Evolutionary conservation across 2,329 filamentous ascomycete species (phyloP).

Genomic region (Talaromyces sp.): DNA sequence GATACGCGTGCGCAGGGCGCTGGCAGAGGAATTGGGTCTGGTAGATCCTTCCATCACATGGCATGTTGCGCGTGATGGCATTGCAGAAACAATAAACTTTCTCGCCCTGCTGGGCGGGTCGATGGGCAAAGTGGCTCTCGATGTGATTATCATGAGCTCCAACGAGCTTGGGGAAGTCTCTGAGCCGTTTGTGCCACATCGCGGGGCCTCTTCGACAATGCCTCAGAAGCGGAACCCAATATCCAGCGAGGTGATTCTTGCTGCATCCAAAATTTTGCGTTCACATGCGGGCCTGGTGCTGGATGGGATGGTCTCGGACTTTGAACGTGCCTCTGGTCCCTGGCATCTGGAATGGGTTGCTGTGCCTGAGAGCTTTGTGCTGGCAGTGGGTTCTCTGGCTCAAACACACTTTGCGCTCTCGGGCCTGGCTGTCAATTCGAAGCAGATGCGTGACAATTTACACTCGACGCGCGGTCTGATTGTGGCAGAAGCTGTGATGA

Average conservation of each 20-base stretch:
- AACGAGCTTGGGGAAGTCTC: conserved; percentile 52
- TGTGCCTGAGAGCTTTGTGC: conserved; percentile 50
- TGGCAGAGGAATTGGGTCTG: conserved; percentile 46
- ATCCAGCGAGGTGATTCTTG: conserved; percentile 52
- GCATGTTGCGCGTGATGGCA: conserved; percentile 51
- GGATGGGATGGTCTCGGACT: conserved; percentile 54
- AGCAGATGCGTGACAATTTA: conserved; percentile 48
- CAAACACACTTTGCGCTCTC: conserved; percentile 51
- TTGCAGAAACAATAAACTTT: conserved; percentile 51
- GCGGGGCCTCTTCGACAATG: conserved; percentile 53
- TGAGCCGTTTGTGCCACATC: conserved; percentile 51
- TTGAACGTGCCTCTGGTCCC: conserved; percentile 53
- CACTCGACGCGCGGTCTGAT: conserved; percentile 49
- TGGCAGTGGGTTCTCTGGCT: conserved; percentile 47
- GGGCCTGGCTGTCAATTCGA: conserved; percentile 47
- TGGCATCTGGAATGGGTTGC: conserved; percentile 58
- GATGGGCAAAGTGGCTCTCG: conserved; percentile 52
- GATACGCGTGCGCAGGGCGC: conserved; percentile 43
- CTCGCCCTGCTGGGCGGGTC: conserved; percentile 50
- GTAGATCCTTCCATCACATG: conserved; percentile 50
- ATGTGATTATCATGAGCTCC: conserved; percentile 54
- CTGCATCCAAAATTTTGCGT: conserved; percentile 49
- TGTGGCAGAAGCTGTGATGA: conserved; percentile 57
- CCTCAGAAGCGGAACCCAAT: conserved; percentile 57
- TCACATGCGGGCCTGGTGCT: conserved; percentile 49